Conservation (phyloP, 768 basidiomycete species). For the Suillus paluster region DNA sequence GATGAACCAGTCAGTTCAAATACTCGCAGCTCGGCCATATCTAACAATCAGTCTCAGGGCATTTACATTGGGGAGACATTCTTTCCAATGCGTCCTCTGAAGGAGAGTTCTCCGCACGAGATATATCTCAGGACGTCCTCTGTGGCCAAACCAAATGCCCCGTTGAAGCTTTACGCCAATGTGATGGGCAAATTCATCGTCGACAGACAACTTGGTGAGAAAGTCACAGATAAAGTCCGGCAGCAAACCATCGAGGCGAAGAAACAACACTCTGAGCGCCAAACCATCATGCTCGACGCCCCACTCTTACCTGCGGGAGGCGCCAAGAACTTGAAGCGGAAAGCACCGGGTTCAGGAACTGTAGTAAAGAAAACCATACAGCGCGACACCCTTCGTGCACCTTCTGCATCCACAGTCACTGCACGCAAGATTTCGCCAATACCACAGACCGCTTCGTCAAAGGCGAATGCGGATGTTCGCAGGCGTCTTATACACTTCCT, state of each 20-base stretch:
- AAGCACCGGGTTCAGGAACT: constrained; percentile 35
- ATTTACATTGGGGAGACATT: constrained; percentile 67
- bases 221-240: constrained; percentile 49
- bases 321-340: constrained; percentile 50
- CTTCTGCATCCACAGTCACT: constrained; percentile 32
- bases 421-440: constrained; percentile 37
- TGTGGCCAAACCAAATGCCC: constrained; percentile 59
- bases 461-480: constrained; percentile 28
- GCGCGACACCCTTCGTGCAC: constrained; percentile 29
- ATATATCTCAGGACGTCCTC: constrained; percentile 71
- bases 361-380: constrained; percentile 22
- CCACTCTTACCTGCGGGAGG: constrained; percentile 35
- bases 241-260: constrained; percentile 49
- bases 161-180: constrained; percentile 75
- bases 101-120: constrained; percentile 67
- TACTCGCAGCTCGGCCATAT: background rate
- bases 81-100: constrained; percentile 59
- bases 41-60: constrained; percentile 45
- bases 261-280: constrained; percentile 54
- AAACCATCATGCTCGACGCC: constrained; percentile 45
- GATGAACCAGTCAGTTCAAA: constrained; percentile 54
- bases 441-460: constrained; percentile 24
- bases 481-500: constrained; percentile 54
- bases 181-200: constrained; percentile 75
- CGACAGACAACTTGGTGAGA: constrained; percentile 59